Base-by-base conservation (phyloP, 1,284 basidiomycete genomes). In the Mycocalia duriaeana region DNA sequence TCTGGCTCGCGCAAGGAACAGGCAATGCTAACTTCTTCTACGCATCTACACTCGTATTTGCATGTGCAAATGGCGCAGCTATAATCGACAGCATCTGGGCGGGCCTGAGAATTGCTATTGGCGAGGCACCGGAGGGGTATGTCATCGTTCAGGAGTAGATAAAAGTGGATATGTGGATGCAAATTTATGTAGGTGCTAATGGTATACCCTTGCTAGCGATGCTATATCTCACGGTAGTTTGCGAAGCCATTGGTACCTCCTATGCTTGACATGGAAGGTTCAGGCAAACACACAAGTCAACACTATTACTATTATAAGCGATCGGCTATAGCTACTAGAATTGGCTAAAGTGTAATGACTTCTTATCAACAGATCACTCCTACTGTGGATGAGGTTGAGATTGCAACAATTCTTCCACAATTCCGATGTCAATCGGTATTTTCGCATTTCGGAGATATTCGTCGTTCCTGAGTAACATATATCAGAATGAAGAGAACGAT, bases 21-120 rank as follows among this genome's bases (percentile, higher is more conserved):
- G 95, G 94, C 1, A 99, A 99, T 60, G 94, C 95, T 38, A 99
- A 99, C 64, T 99, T 99, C 69, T 98, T 92, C 71, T 99, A 97
- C 61, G 95, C 95, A 0, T 86, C 89, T 4, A 97, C 92, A 2
- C 74, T 98, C 54, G 94, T 99, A 4, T 94, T 94, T 66, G 93
- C 90, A 0, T 76, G 93, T 56, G 89, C 88, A 6, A 87, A 92
- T 45, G 91, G 90, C 0, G 79, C 86, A n/a, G 85, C 85, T 4
- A 59, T 95, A 26, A 73, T 93, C 4, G 94, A 96, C 58, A 81
- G 81, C 9, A 71, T 90, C 20, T 92, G 85, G 72, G 89, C 91
- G 0, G 85, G 85, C 9, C 66, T 93, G 58, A 67, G 84, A 51
- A 76, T 83, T 52, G 84, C 85, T 0, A 74, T 90, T 47, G 84